Evolutionary conservation across 805 yeast species (phyloP).

Genomic region (Lachancea meyersii): DNA sequence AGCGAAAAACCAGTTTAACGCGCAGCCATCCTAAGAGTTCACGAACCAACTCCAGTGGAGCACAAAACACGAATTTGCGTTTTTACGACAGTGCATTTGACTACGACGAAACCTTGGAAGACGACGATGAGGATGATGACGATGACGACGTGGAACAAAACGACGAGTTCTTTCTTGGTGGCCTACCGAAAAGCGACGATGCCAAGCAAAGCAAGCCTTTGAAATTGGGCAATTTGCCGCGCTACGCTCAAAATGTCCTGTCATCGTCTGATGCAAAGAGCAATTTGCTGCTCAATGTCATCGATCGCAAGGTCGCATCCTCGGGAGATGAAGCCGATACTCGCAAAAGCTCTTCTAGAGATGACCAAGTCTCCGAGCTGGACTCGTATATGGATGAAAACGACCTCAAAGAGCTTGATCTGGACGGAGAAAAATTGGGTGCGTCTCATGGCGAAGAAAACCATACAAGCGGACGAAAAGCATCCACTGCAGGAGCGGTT

Average conservation of each 20-base stretch:
- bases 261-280: conserved; percentile 3
- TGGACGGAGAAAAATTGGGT: conserved; percentile 1
- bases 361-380: conserved; percentile 24
- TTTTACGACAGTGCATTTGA: conserved; percentile 13
- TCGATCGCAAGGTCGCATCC: conserved; percentile 7
- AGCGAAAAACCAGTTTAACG: neutral
- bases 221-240: conserved; percentile 9
- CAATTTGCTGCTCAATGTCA: neutral
- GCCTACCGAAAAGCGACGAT: neutral
- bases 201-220: conserved; percentile 1
- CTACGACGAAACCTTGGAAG: conserved; percentile 28
- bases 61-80: conserved; percentile 1
- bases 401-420: conserved; percentile 17
- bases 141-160: conserved; percentile 31
- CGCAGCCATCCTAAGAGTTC: neutral
- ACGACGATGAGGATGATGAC: conserved; percentile 30
- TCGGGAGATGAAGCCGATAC: conserved; percentile 1
- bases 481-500: neutral
- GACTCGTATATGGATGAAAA: conserved; percentile 31
- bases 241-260: conserved; percentile 12
- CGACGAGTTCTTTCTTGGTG: conserved; percentile 16
- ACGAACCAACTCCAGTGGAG: neutral
- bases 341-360: neutral
- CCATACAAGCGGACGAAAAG: neutral
- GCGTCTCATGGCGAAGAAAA: neutral